Base-by-base conservation (phyloP, 768 basidiomycete genomes). In the Omphalotus guepiniiformis region DNA sequence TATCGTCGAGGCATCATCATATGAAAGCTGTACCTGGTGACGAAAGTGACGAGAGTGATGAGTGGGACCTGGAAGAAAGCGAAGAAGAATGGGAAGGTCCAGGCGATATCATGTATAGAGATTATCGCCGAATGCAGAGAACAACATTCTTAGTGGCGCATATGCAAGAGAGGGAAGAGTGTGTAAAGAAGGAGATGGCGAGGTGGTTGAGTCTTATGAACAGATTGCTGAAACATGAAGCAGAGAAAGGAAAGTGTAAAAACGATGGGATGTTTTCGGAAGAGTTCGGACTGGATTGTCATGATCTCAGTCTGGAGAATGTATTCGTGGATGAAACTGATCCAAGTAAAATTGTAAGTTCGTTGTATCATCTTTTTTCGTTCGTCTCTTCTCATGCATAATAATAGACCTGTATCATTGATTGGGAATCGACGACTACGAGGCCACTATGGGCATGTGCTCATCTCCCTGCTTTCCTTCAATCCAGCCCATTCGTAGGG, bases 391-490 rank as follows among this genome's bases (percentile, higher is more conserved):
- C 51, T 19, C 36, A 50, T 37, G 55, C 49, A 51, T 46, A n/a
- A 48, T 2, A 46, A 8, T 57, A 93, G 90, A 87, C 88, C 1
- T 88, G 87, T 57, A 78, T 93, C 49, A 92, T 93, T 34, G 90
- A 93, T 56, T 91, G 88, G 89, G 89, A 93, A 61, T 88, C 89
- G 13, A 91, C 89, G n/a, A 88, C 87, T 9, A 88, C 83, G 7
- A 76, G 90, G 12, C 90, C 89, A 3, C 74, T 93, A 16, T 92
- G 88, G 88, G 83, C 85, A 16, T 83, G 81, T 49, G 87, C 90
- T 0, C 89, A 93, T 58, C 72, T 90, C 2, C 89, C 89, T 0
- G 76, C 85, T 0, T 88, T 89, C 62, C 75, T 88, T 18, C 85
- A 86, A 55, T 79, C 80, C n/a, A 85, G 82, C 50, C 79, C 83